phyloP scores from a whole-genome alignment of 2,329 filamentous ascomycete genomes.

The Xylariaceae sp. region DNA sequence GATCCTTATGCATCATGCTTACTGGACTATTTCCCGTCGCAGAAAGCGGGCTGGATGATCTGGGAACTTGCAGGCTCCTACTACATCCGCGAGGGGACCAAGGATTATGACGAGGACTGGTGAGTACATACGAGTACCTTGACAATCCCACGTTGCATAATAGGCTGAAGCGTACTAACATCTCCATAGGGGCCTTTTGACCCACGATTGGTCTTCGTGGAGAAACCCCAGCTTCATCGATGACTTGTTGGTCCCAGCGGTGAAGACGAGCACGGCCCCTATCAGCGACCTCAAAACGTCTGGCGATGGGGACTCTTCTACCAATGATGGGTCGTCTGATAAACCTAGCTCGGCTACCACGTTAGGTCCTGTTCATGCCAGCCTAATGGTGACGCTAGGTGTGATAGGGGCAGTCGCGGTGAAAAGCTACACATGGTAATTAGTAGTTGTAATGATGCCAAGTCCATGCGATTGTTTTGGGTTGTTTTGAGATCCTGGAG shows the following conservation, averaged over 20 bases:
- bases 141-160: background rate
- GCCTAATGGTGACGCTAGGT: background rate
- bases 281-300: slow-evolving; percentile 14
- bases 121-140: slow-evolving; percentile 12
- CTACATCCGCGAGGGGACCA: slow-evolving; percentile 47
- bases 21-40: slow-evolving; percentile 41
- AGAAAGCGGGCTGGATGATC: slow-evolving; percentile 50
- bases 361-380: background rate
- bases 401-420: background rate
- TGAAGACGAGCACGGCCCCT: slow-evolving; percentile 19
- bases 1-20: slow-evolving; percentile 49
- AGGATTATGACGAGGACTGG: slow-evolving; percentile 52
- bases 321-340: slow-evolving; percentile 8
- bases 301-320: slow-evolving; percentile 1
- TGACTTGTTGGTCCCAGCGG: slow-evolving; percentile 23
- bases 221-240: slow-evolving; percentile 39
- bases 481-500: background rate
- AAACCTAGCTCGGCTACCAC: slow-evolving; percentile 5
- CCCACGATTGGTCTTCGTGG: slow-evolving; percentile 49
- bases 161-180: slow-evolving; percentile 3
- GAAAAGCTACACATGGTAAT: background rate
- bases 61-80: slow-evolving; percentile 56
- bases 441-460: background rate
- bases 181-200: slow-evolving; percentile 41
- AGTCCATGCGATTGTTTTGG: background rate